These are phyloP conservation scores for Dactylellina parvicollis DNA, from an alignment of 2,329 filamentous ascomycete genomes.

Conservation along the genomic window DNA sequence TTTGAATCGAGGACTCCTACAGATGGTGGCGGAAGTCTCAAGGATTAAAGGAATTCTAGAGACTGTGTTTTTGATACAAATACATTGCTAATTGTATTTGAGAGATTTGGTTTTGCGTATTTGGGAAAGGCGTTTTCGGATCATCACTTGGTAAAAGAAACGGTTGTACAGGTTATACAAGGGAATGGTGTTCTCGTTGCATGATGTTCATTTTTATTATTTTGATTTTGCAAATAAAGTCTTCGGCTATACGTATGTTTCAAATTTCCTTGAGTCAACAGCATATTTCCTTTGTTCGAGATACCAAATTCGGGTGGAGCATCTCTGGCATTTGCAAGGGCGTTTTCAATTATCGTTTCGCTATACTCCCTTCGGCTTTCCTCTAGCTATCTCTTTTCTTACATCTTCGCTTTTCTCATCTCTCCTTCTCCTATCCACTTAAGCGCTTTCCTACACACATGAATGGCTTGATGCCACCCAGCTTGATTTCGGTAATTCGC, in stretches of 20 bases:
- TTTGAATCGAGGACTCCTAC: conserved; percentile 38
- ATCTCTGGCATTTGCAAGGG: conserved; percentile 6
- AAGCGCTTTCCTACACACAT: neutral
- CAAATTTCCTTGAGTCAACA: neutral
- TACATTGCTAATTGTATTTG: neutral
- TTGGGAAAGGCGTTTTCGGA: neutral
- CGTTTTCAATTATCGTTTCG: conserved; percentile 23
- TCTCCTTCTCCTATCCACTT: neutral
- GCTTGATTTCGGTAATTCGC: neutral
- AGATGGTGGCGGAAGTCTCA: conserved; percentile 24
- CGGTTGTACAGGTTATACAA: neutral
- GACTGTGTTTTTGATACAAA: neutral
- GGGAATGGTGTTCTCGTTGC: neutral
- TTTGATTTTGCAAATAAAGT: neutral
- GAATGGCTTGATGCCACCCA: neutral
- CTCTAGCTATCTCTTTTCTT: neutral
- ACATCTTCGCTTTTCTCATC: neutral
- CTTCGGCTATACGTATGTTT: neutral
- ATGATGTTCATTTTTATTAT: neutral
- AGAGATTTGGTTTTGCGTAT: neutral
- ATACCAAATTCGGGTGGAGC: neutral
- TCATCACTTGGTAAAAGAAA: neutral
- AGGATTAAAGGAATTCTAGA: neutral
- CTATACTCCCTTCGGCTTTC: too few species aligned
- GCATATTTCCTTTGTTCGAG: neutral